Conservation (phyloP, 495 filamentous ascomycete species). For the Parathielavia appendiculata region DNA sequence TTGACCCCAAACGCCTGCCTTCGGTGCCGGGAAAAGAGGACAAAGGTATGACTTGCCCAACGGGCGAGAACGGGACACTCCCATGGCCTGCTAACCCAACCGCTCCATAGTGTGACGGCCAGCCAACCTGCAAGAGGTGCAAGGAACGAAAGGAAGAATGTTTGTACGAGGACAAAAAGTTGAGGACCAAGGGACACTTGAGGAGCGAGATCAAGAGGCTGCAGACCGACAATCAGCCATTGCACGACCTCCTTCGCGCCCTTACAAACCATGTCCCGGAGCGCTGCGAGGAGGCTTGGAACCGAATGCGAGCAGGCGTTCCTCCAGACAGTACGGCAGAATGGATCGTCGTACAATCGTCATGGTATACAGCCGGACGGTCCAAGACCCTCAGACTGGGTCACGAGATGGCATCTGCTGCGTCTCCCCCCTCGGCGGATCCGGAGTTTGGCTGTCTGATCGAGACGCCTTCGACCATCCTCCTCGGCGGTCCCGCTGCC, state of each 20-base stretch:
- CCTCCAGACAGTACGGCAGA: constrained; percentile 28
- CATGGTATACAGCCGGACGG: neutral
- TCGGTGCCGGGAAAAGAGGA: constrained; percentile 28
- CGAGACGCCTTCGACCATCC: too few relatives aligned
- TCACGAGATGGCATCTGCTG: neutral
- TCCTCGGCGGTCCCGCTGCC: too few relatives aligned
- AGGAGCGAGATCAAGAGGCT: constrained; percentile 31
- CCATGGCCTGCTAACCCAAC: constrained; percentile 3
- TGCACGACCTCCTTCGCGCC: constrained; percentile 27
- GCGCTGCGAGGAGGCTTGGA: constrained; percentile 23
- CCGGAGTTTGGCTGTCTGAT: neutral
- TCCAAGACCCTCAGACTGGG: neutral
- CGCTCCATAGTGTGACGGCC: constrained; percentile 27
- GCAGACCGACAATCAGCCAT: constrained; percentile 27
- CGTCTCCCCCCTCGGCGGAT: neutral
- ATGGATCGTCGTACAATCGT: constrained; percentile 24
- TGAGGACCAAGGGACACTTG: constrained; percentile 33
- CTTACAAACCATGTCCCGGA: constrained; percentile 27
- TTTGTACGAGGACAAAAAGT: constrained; percentile 32
- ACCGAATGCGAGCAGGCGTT: constrained; percentile 26
- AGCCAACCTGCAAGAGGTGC: constrained; percentile 29
- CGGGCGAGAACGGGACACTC: neutral
- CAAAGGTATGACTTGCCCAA: constrained; percentile 18
- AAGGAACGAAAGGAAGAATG: constrained; percentile 31
- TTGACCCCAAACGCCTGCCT: constrained; percentile 29